Percentiles rank a stretch among this genome's conserved stretches.
Conservation (phyloP, 345 rosid genomes). For the Limnanthes douglasii region DNA sequence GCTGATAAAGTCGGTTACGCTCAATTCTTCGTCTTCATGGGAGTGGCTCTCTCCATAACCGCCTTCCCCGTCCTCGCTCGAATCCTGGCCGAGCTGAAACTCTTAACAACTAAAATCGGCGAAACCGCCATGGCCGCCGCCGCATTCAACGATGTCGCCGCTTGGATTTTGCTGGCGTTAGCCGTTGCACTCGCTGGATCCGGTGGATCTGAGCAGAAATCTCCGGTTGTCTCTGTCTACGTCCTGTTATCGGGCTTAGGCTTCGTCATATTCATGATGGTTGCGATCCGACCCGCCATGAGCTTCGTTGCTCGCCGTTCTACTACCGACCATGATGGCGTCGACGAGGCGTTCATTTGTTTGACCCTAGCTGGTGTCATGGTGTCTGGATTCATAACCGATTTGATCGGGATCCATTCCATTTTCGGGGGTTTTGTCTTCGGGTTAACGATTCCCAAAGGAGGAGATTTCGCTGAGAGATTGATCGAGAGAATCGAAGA, state of each 20-base stretch:
- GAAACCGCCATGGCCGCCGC: slow-evolving; percentile 90
- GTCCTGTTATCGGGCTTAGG: slow-evolving; percentile 50
- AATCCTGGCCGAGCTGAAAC: slow-evolving; percentile 78
- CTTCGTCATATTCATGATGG: slow-evolving; percentile 51
- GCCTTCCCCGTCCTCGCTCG: slow-evolving; percentile 92
- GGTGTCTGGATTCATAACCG: slow-evolving; percentile 62
- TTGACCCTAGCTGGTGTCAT: slow-evolving; percentile 59
- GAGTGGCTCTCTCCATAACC: slow-evolving; percentile 89
- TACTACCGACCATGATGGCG: slow-evolving; percentile 33
- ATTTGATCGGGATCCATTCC: slow-evolving; percentile 67
- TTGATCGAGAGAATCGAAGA: slow-evolving; percentile 76
- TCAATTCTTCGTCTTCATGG: slow-evolving; percentile 67
- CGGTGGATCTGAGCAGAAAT: slow-evolving; percentile 31
- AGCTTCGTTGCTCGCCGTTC: slow-evolving; percentile 41
- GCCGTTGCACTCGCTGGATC: slow-evolving; percentile 69
- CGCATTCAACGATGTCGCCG: slow-evolving; percentile 78
- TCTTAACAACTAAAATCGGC: slow-evolving; percentile 53
- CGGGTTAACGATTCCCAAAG: slow-evolving; percentile 75
- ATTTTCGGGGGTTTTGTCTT: slow-evolving; percentile 79
- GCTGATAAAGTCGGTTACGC: slow-evolving; percentile 39
- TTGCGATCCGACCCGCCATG: slow-evolving; percentile 56
- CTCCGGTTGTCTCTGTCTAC: slow-evolving; percentile 57
- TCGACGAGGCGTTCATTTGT: slow-evolving; percentile 59
- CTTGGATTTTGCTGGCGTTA: slow-evolving; percentile 68
- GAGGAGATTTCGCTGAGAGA: slow-evolving; percentile 57